Conservation (phyloP, 169 alveolate genomes). For the Babesia ovata region DNA sequence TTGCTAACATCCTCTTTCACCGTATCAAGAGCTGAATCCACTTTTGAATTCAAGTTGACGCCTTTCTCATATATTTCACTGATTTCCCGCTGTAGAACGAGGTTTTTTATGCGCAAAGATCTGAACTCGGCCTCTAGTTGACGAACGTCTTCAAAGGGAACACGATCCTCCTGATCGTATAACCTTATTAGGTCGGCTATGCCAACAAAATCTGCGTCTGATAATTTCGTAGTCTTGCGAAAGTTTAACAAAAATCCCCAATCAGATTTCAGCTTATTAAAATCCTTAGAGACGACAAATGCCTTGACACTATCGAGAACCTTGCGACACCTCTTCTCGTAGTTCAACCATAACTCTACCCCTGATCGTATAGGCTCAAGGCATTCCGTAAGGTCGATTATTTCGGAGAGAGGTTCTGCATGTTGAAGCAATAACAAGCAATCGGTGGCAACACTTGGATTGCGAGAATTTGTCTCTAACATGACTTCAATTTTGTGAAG, state of each 20-base stretch:
- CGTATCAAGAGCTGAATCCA: background rate
- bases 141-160: constrained; percentile 29
- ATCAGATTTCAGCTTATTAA: constrained; percentile 54
- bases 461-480: constrained; percentile 28
- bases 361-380: constrained; percentile 47
- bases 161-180: constrained; percentile 26
- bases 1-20: constrained; percentile 37
- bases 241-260: constrained; percentile 49
- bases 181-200: constrained; percentile 23
- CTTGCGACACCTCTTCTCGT: constrained; percentile 59
- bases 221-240: constrained; percentile 40
- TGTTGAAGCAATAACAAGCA: constrained; percentile 50
- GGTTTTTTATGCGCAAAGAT: constrained; percentile 40
- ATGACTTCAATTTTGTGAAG: constrained; percentile 34
- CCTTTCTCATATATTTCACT: constrained; percentile 52
- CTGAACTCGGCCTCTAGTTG: constrained; percentile 41
- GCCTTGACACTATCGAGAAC: constrained; percentile 37
- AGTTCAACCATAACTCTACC: constrained; percentile 43
- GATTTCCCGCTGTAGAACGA: constrained; percentile 41
- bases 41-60: constrained; percentile 18
- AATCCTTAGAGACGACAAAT: constrained; percentile 16
- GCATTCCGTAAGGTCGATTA: constrained; percentile 24
- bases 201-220: constrained; percentile 23
- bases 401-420: constrained; percentile 44
- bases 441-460: constrained; percentile 46